These are phyloP conservation scores for Silybum marianum DNA, from an alignment of 129 eudicot genomes.

Conservation along the genomic window DNA sequence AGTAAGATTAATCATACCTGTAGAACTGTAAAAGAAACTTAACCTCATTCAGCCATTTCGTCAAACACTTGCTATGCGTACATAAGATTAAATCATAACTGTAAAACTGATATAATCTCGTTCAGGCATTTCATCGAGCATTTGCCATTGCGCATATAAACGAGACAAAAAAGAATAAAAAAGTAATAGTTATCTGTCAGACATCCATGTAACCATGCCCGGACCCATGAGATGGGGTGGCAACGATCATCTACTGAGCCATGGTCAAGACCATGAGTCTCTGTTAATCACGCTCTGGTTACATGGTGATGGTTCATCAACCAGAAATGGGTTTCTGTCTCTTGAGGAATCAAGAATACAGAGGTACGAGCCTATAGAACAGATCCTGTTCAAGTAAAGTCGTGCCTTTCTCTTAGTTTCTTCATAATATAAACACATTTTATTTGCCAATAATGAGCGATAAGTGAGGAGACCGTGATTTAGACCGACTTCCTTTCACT, in stretches of 20 bases:
- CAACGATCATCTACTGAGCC: not conserved
- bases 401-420: conserved; percentile 11
- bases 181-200: not conserved
- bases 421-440: not conserved
- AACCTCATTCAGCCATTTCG: not conserved
- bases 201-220: not conserved
- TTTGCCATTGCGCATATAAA: too few species aligned
- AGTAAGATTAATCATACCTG: too few species aligned
- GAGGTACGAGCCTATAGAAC: conserved; percentile 64
- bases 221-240: not conserved
- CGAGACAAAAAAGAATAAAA: not conserved
- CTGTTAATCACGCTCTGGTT: conserved; percentile 25
- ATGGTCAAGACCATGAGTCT: not conserved
- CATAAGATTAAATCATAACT: too few species aligned
- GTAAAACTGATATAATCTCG: not conserved
- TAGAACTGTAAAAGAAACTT: too few species aligned
- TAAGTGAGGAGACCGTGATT: not conserved
- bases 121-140: too few species aligned
- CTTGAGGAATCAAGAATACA: conserved; percentile 76
- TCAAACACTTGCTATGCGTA: not conserved
- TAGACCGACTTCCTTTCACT: too few species aligned
- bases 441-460: not conserved
- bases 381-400: conserved; percentile 87
- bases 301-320: conserved; percentile 39
- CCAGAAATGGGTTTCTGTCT: conserved; percentile 68